Evolutionary conservation across 1,284 basidiomycete genomes (phyloP), one percentile per base, ranked within the genome.

Genomic region (Pascua sp.): DNA sequence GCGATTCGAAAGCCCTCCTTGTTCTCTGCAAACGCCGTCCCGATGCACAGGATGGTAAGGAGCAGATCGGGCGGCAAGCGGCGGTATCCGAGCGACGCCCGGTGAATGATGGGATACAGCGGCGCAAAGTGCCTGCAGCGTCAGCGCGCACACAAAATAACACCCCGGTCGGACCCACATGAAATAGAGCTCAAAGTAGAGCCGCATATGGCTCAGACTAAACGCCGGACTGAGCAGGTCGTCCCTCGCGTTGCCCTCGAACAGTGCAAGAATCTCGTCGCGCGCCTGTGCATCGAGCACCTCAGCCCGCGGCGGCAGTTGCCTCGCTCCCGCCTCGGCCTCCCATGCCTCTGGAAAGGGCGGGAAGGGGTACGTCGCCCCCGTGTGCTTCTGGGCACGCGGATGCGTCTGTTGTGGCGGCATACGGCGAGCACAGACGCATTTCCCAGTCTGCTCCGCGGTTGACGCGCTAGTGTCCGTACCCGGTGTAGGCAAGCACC

Each of bases 161-260:
- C 24, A 32, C 24, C 24, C 24, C 24, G 24, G 4, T 4, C 7
- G 3, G 24, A 57, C 62, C 56, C 48, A 65, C 64, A 65, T 51
- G 52, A 63, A 69, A 51, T 67, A 67, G 37, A 69, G 55, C 47
- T 67, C 66, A 16, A 68, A 51, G 47, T 65, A 65, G 24, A 67
- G 52, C 36, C 52, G 53, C 68, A 70, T 67, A 47, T 59, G 56
- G 38, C 32, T 38, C 11, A 54, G 32, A 39, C 43, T 42, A 43
- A 53, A 49, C 7, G 53, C 52, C n/a, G 49, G 56, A 4, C 42
- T 16, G 18, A 56, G 43, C 50, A 50, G 49, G 42, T 59, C 56
- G 40, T 42, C 42, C 39, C 56, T 47, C 11, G 47, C 16, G 12
- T 9, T 37, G 11, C 50, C 50, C 17, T 49, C 54, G 8, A 61